These are phyloP conservation scores for Talaromyces sp. DNA, from an alignment of 2,329 filamentous ascomycete species.

Conservation along the genomic window DNA sequence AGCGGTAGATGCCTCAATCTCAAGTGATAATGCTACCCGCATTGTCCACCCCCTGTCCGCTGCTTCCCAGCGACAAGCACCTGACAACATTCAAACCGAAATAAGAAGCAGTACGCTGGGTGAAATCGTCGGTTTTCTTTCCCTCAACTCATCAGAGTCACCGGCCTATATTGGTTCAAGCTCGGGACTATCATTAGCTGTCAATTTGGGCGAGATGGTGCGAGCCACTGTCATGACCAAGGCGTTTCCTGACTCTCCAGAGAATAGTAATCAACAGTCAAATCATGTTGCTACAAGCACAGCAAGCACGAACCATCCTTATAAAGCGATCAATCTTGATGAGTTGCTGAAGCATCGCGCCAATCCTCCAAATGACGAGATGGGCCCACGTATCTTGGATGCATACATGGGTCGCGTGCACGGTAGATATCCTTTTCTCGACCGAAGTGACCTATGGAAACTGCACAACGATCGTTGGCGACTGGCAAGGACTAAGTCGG, in stretches of 20 bases:
- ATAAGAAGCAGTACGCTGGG: slow-evolving; percentile 33
- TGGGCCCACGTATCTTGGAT: slow-evolving; percentile 42
- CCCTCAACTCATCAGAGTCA: slow-evolving; percentile 42
- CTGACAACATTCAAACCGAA: slow-evolving; percentile 18
- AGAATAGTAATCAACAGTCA: not conserved
- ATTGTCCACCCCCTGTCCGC: slow-evolving; percentile 19
- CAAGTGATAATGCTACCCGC: slow-evolving; percentile 16
- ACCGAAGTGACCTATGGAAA: slow-evolving; percentile 43
- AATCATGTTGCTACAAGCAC: slow-evolving; percentile 8
- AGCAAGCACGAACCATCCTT: slow-evolving; percentile 14
- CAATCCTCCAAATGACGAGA: slow-evolving; percentile 45
- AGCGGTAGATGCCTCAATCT: slow-evolving; percentile 12
- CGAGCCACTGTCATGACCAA: slow-evolving; percentile 53
- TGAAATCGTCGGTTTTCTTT: slow-evolving; percentile 49
- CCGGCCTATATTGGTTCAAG: slow-evolving; percentile 49
- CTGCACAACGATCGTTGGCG: slow-evolving; percentile 41
- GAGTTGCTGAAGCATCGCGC: slow-evolving; percentile 41
- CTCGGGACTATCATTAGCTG: slow-evolving; percentile 46
- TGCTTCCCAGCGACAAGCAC: slow-evolving; percentile 22
- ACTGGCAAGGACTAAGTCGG: slow-evolving; percentile 32
- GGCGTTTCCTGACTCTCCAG: slow-evolving; percentile 32
- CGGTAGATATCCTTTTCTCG: slow-evolving; percentile 48
- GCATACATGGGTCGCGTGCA: slow-evolving; percentile 46
- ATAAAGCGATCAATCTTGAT: slow-evolving; percentile 33
- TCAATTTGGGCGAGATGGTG: slow-evolving; percentile 50